Conservation (phyloP, 2,329 filamentous ascomycete species). For the Anthostomella pinea region DNA sequence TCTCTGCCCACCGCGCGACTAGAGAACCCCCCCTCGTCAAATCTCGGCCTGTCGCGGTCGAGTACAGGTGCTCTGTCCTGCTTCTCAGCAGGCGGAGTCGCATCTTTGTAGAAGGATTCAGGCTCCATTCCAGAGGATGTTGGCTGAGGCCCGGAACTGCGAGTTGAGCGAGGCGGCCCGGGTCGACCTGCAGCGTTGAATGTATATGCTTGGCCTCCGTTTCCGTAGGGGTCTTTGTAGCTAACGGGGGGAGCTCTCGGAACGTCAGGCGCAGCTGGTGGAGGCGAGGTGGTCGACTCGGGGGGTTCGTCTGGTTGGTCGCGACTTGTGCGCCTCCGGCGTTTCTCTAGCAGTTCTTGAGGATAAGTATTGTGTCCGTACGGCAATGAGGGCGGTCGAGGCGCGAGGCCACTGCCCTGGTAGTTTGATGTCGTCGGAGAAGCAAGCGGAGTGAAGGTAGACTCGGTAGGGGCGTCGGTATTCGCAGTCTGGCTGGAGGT, state of each 20-base stretch:
- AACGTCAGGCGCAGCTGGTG: conserved; percentile 57
- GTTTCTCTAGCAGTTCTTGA: conserved; percentile 42
- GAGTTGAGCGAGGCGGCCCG: conserved; percentile 27
- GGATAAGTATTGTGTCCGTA: conserved; percentile 43
- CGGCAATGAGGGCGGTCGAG: conserved; percentile 57
- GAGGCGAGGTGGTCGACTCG: conserved; percentile 34
- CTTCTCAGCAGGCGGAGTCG: conserved; percentile 22
- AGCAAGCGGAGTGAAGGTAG: conserved; percentile 55
- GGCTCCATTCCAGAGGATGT: conserved; percentile 28
- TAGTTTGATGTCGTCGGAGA: conserved; percentile 54
- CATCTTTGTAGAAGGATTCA: conserved; percentile 33
- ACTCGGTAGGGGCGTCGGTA: conserved; percentile 55
- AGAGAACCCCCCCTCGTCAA: conserved; percentile 26
- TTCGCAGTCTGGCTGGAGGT: conserved; percentile 54
- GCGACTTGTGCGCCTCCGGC: conserved; percentile 40
- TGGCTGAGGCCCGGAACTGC: conserved; percentile 22
- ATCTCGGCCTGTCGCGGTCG: conserved; percentile 28
- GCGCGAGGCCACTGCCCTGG: conserved; percentile 51
- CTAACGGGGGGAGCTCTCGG: conserved; percentile 57
- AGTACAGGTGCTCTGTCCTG: conserved; percentile 25
- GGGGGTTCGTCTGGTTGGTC: conserved; percentile 41
- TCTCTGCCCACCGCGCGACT: conserved; percentile 17
- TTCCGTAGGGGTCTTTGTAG: conserved; percentile 50
- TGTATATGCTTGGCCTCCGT: conserved; percentile 32
- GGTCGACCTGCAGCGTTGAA: conserved; percentile 30